Percentiles rank a stretch among this genome's conserved stretches.
These are phyloP conservation scores for Xylaria sp. DNA, from an alignment of 2,329 filamentous ascomycete species.

Conservation along the genomic window DNA sequence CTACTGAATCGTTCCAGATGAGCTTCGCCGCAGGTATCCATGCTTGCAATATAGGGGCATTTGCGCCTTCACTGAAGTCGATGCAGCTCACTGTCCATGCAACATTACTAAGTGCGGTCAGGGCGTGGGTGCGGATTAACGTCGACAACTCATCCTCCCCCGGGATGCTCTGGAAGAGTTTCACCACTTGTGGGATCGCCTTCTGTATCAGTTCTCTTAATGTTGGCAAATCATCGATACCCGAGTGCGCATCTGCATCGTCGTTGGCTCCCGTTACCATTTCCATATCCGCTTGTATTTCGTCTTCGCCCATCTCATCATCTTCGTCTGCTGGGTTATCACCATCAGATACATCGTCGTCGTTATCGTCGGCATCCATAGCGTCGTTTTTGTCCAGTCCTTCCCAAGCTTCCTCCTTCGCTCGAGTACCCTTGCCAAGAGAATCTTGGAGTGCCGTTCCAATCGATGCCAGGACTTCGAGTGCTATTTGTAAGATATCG, in stretches of 20 bases:
- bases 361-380: slow-evolving; percentile 54
- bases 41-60: slow-evolving; percentile 61
- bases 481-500: slow-evolving; percentile 64
- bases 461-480: slow-evolving; percentile 73
- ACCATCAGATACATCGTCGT: slow-evolving; percentile 49
- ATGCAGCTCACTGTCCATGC: slow-evolving; percentile 73
- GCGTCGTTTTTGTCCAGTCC: slow-evolving; percentile 51
- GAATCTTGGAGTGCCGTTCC: slow-evolving; percentile 68
- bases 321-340: slow-evolving; percentile 55
- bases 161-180: slow-evolving; percentile 56
- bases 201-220: slow-evolving; percentile 60
- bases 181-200: slow-evolving; percentile 61
- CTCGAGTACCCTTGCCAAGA: slow-evolving; percentile 56
- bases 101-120: slow-evolving; percentile 74
- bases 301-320: slow-evolving; percentile 67
- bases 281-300: slow-evolving; percentile 73
- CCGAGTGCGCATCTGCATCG: slow-evolving; percentile 55
- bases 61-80: slow-evolving; percentile 67
- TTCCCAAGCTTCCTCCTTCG: slow-evolving; percentile 54
- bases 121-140: slow-evolving; percentile 63
- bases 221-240: slow-evolving; percentile 65
- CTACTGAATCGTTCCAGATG: slow-evolving; percentile 69
- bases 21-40: slow-evolving; percentile 66
- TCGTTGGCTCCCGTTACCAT: slow-evolving; percentile 66
- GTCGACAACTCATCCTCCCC: slow-evolving; percentile 55